These are phyloP conservation scores for Gypsophila paniculata DNA, from an alignment of 179 eudicot genomes.

Conservation along the genomic window DNA sequence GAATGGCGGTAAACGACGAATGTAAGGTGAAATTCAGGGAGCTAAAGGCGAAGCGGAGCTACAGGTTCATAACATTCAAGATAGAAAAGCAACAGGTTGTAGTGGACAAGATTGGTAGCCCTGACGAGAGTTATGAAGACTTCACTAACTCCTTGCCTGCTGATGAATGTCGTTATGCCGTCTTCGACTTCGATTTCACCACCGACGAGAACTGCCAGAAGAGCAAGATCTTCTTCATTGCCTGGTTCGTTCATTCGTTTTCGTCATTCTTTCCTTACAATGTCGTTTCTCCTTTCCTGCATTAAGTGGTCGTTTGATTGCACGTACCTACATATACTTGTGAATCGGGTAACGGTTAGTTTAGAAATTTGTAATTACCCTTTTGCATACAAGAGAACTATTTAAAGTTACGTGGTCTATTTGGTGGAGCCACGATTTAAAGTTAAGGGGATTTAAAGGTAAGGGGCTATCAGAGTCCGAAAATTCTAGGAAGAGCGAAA, in stretches of 20 bases:
- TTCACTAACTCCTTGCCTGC: slow-evolving; percentile 54
- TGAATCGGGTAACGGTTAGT: too few species aligned
- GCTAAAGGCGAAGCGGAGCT: slow-evolving; percentile 55
- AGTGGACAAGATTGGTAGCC: slow-evolving; percentile 59
- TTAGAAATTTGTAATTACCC: too few species aligned
- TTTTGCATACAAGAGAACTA: too few species aligned
- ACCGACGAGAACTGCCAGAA: slow-evolving; percentile 75
- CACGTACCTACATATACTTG: too few species aligned
- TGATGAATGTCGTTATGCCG: slow-evolving; percentile 76
- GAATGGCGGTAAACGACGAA: slow-evolving; percentile 66
- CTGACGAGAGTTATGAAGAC: slow-evolving; percentile 57
- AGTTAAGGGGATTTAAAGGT: too few species aligned
- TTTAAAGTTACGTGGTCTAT: too few species aligned
- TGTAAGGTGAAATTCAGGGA: slow-evolving; percentile 67
- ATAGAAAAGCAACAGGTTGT: slow-evolving; percentile 67
- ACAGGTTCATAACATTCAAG: slow-evolving; percentile 51
- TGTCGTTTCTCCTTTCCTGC: too few species aligned
- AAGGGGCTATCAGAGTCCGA: too few species aligned
- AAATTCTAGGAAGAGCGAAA: too few species aligned
- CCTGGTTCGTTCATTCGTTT: slow-evolving; percentile 35
- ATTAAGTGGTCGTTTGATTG: not conserved
- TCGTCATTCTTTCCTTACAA: not conserved
- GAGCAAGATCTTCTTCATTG: slow-evolving; percentile 85
- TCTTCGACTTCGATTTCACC: slow-evolving; percentile 64
- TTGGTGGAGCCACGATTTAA: too few species aligned